A percentile compares a stretch with the other conserved stretches of the same genome.
Evolutionary conservation across 257 asterid species (phyloP).

Genomic region (Ocimum tenuiflorum): DNA sequence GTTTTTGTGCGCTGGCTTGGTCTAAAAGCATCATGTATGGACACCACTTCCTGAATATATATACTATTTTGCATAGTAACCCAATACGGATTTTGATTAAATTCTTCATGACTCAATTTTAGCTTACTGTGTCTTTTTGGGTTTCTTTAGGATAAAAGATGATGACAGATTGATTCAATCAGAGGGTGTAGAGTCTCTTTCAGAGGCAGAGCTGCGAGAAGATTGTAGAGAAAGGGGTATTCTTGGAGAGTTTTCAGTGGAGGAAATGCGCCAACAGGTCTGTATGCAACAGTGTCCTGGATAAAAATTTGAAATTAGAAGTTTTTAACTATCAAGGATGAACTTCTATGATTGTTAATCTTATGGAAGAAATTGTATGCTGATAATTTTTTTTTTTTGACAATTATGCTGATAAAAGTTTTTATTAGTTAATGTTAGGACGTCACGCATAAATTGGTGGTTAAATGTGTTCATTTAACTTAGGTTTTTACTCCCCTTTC

Average conservation of each 20-base stretch:
- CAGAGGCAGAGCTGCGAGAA: conserved; percentile 96
- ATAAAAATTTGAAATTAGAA: neutral
- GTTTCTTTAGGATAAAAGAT: conserved; percentile 58
- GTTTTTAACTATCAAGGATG: neutral
- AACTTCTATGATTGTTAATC: conserved; percentile 5
- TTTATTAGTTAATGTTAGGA: neutral
- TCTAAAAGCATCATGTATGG: no score
- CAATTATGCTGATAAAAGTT: conserved; percentile 3
- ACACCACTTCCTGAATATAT: no score
- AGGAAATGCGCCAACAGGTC: conserved; percentile 97
- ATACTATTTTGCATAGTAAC: no score
- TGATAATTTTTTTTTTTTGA: no score
- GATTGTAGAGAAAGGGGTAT: conserved; percentile 96
- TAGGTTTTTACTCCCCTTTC: neutral
- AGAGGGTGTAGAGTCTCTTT: conserved; percentile 86
- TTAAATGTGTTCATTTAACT: neutral
- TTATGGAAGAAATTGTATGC: neutral
- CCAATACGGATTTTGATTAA: no score
- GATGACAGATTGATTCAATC: conserved; percentile 88
- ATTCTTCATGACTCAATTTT: no score
- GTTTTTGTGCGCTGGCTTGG: no score
- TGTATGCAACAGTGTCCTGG: neutral
- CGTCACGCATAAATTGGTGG: neutral
- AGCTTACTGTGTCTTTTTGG: no score
- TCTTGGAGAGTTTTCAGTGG: conserved; percentile 78